Evolutionary conservation across 805 yeast genomes (phyloP).

Genomic region (Pichia nanzhaoensis): DNA sequence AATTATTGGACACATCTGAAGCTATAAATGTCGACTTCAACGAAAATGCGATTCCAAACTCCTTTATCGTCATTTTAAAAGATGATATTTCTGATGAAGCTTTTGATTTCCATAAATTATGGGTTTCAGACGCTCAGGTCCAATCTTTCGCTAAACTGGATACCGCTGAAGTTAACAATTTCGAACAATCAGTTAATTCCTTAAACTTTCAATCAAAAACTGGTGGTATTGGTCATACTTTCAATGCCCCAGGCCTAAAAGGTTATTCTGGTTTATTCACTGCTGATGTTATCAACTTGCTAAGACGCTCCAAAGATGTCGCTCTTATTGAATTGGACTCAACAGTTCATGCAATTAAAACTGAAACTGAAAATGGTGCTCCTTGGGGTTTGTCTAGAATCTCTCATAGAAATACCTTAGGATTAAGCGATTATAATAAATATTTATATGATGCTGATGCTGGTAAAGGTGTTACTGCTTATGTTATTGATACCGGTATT

Average conservation of each 20-base stretch:
- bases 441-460: slow-evolving; percentile 66
- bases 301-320: slow-evolving; percentile 50
- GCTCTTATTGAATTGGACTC: slow-evolving; percentile 68
- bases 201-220: slow-evolving; percentile 12
- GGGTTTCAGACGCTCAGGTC: slow-evolving; percentile 52
- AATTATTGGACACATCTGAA: slow-evolving; percentile 18
- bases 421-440: slow-evolving; percentile 63
- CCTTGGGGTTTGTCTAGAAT: slow-evolving; percentile 95
- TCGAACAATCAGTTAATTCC: slow-evolving; percentile 27
- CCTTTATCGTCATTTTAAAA: slow-evolving; percentile 84
- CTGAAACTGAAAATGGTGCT: slow-evolving; percentile 70
- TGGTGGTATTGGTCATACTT: slow-evolving; percentile 57
- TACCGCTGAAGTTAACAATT: slow-evolving; percentile 18
- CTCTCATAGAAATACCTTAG: slow-evolving; percentile 69
- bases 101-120: slow-evolving; percentile 57
- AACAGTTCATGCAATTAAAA: slow-evolving; percentile 54
- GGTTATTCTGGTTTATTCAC: slow-evolving; percentile 89
- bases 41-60: slow-evolving; percentile 53
- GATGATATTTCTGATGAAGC: slow-evolving; percentile 47
- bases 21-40: slow-evolving; percentile 44
- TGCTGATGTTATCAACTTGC: slow-evolving; percentile 63
- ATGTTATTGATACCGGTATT: slow-evolving; percentile 87
- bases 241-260: slow-evolving; percentile 52
- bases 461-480: slow-evolving; percentile 80
- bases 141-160: slow-evolving; percentile 29